A percentile compares a stretch with the other conserved stretches of the same genome.
Conservation (phyloP, 2,329 filamentous ascomycete genomes). For the Xylaria sp. region DNA sequence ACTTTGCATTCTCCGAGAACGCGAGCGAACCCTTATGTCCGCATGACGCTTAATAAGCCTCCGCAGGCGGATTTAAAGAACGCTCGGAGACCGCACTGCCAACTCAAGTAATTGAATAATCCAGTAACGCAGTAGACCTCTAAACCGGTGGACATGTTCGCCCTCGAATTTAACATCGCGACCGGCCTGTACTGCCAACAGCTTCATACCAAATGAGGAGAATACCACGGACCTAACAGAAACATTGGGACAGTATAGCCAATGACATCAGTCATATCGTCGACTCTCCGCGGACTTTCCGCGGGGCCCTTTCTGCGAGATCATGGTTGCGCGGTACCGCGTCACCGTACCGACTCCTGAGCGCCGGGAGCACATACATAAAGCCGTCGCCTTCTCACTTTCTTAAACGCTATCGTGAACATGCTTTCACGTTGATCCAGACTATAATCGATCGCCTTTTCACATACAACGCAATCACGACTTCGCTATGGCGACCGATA, state of each 20-base stretch:
- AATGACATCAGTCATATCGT: slow-evolving; percentile 1
- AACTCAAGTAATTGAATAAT: not conserved
- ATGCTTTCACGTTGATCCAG: not conserved
- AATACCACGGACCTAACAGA: not conserved
- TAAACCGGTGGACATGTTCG: slow-evolving; percentile 5
- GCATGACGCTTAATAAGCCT: slow-evolving; percentile 2
- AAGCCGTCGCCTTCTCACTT: not conserved
- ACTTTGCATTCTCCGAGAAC: not conserved
- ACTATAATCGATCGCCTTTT: not conserved
- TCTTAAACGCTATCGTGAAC: not conserved
- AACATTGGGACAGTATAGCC: not conserved
- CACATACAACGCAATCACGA: not conserved
- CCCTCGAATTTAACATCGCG: slow-evolving; percentile 23
- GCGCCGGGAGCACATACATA: slow-evolving; percentile 4
- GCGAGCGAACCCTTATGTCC: slow-evolving; percentile 16
- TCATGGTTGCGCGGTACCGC: not conserved
- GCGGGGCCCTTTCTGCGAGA: not conserved
- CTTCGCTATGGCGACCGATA: slow-evolving; percentile 39
- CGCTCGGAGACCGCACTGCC: slow-evolving; percentile 1
- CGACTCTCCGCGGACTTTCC: not conserved
- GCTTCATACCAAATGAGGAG: not conserved
- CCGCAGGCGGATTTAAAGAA: not conserved
- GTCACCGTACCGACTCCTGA: not conserved
- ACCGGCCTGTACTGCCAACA: not conserved
- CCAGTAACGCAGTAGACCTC: not conserved